Base-by-base conservation (phyloP, 2,329 filamentous ascomycete genomes). In the Ophiostoma piceae region DNA sequence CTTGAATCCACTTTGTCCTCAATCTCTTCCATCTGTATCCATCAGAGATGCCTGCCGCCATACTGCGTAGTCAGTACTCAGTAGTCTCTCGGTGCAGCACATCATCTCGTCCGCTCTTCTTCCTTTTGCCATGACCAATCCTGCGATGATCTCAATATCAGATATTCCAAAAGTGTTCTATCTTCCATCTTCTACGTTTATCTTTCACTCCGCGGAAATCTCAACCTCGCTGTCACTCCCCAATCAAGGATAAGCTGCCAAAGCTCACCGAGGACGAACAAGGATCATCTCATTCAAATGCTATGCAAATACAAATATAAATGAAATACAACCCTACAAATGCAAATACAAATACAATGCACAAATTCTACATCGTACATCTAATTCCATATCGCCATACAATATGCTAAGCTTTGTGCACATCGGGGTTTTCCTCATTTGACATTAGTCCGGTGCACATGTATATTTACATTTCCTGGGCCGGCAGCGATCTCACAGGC, bases 91-190 rank as follows among this genome's bases (percentile, higher is more conserved):
- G 9, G 22, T 57, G 43, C 43, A 47, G 43, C 51, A 57, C n/a
- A 26, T 26, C 51, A 26, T 26, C n/a, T 12, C 51, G 9, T 14
- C 51, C 35, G 35, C 35, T 35, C 5, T 8, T 26, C 9, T 22
- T 57, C 2, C 51, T 14, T 26, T 57, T 14, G 22, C 51, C 47
- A 51, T 51, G n/a, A 19, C 2, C 47, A 22, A 9, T 22, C n/a
- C 19, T 51, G 47, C 47, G 47, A 51, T 22, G 47, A 57, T 57
- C 51, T 57, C 51, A 57, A 57, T 57, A 57, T 29, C 51, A 16
- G 19, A n/a, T 47, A 16, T 47, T 47, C 43, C 19, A n/a, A 8
- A 16, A 5, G 6, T 14, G 41, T 47, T 47, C 41, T 47, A 47
- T 16, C 2, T 14, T 47, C 41, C 16, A 43, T 43, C 0, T 19